A percentile compares a stretch with the other conserved stretches of the same genome.
phyloP scores from a whole-genome alignment of 441 rosid species.

The Aquilaria agallochum region DNA sequence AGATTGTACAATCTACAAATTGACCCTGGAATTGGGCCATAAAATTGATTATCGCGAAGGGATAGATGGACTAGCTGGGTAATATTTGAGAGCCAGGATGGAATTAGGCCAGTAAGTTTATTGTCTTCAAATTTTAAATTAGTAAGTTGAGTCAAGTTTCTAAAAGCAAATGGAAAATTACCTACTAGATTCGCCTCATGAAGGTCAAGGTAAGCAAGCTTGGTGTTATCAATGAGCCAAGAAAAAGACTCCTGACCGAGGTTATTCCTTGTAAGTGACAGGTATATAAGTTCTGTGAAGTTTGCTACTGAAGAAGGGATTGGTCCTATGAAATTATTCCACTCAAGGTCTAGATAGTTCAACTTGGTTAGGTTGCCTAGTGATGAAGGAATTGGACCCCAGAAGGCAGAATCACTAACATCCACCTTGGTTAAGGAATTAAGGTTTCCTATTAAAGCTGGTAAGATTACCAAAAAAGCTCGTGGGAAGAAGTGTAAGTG shows the following conservation, averaged over 20 bases:
- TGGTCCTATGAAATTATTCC: not conserved
- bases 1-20: constrained; percentile 4
- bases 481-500: not conserved
- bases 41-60: constrained; percentile 1
- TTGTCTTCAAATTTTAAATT: not conserved
- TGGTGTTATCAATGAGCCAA: constrained; percentile 9
- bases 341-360: not conserved
- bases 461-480: constrained; percentile 1
- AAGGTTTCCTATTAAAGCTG: constrained; percentile 9
- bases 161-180: constrained; percentile 8
- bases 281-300: not conserved
- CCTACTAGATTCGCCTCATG: not conserved
- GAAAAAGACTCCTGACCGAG: not conserved
- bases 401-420: not conserved
- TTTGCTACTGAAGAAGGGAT: constrained; percentile 6
- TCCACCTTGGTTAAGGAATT: not conserved
- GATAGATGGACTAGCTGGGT: not conserved
- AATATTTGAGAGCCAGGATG: constrained; percentile 10
- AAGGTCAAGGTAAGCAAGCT: not conserved
- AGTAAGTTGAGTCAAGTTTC: constrained; percentile 17
- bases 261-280: constrained; percentile 9
- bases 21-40: constrained; percentile 9
- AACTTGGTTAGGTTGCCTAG: constrained; percentile 14
- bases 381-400: constrained; percentile 2
- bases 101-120: constrained; percentile 8